Evolutionary conservation across 495 filamentous ascomycete genomes (phyloP).

Genomic region (Xylaria curta): DNA sequence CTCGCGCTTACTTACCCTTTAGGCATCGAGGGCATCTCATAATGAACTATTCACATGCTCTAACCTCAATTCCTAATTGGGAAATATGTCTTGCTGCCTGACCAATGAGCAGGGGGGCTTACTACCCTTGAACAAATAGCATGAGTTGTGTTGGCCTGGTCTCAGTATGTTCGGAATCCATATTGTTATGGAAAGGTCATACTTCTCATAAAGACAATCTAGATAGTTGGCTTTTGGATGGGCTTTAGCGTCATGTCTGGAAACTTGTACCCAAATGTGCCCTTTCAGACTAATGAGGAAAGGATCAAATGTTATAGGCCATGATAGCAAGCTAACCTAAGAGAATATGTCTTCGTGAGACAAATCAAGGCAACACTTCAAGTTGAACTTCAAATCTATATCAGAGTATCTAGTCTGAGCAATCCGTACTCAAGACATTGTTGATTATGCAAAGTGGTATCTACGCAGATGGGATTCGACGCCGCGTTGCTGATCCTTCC

Average conservation of each 20-base stretch:
- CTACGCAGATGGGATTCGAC: constrained; percentile 1
- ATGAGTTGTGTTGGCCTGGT: neutral
- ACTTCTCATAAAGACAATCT: no score
- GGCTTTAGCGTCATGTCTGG: no score
- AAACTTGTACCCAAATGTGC: no score
- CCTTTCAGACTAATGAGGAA: no score
- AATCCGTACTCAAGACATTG: neutral
- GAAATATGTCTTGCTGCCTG: constrained; percentile 1
- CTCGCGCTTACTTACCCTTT: neutral
- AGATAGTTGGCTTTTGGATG: no score
- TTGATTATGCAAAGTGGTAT: constrained; percentile 16
- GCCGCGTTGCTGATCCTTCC: neutral
- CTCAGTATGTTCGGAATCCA: neutral
- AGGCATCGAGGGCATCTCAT: neutral
- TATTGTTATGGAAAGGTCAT: neutral
- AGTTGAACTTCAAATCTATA: neutral
- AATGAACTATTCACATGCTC: neutral
- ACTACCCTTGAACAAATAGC: neutral
- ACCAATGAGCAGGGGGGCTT: neutral
- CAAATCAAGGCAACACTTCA: neutral
- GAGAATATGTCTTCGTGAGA: neutral
- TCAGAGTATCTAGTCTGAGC: neutral
- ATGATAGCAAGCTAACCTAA: neutral
- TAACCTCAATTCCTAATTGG: constrained; percentile 3
- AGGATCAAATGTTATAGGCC: no score